Percentiles rank a stretch among this genome's conserved stretches.
Conservation (phyloP, 2,329 filamentous ascomycete species). For the Fusarium veterinarium region DNA sequence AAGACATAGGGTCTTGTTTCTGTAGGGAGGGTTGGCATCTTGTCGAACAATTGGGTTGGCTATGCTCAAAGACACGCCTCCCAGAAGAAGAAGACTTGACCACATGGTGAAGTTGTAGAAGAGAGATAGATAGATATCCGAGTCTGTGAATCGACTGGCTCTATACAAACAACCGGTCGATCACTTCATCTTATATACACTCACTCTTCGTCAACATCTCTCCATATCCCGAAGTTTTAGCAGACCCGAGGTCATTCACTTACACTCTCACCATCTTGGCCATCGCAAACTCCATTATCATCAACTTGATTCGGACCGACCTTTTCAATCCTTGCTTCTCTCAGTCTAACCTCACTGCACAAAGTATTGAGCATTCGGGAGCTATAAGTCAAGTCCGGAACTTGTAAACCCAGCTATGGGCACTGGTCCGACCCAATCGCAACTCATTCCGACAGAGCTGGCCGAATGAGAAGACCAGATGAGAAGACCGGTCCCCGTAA, state of each 20-base stretch:
- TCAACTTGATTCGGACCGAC: slow-evolving; percentile 27
- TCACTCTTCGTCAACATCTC: neutral
- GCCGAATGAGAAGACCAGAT: neutral
- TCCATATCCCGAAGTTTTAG: neutral
- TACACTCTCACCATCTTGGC: neutral
- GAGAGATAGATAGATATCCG: neutral
- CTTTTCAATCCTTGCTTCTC: neutral
- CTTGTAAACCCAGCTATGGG: neutral
- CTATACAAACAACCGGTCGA: neutral
- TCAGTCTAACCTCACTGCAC: neutral
- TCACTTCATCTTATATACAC: slow-evolving; percentile 14
- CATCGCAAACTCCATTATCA: slow-evolving; percentile 7
- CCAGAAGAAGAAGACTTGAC: slow-evolving; percentile 26
- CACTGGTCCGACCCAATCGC: slow-evolving; percentile 1
- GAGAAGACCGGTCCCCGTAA: neutral
- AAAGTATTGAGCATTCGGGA: neutral
- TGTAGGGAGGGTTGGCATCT: slow-evolving; percentile 26
- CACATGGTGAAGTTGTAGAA: slow-evolving; percentile 12
- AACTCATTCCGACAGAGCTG: neutral
- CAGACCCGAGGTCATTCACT: neutral
- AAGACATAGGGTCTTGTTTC: slow-evolving; percentile 46
- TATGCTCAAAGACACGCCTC: slow-evolving; percentile 23
- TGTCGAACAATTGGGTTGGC: slow-evolving; percentile 25
- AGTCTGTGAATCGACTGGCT: neutral
- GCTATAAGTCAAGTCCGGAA: neutral